Evolutionary conservation across 345 rosid genomes (phyloP), one percentile per base, ranked within the genome.

Genomic region (Eucalyptus polyanthemos): DNA sequence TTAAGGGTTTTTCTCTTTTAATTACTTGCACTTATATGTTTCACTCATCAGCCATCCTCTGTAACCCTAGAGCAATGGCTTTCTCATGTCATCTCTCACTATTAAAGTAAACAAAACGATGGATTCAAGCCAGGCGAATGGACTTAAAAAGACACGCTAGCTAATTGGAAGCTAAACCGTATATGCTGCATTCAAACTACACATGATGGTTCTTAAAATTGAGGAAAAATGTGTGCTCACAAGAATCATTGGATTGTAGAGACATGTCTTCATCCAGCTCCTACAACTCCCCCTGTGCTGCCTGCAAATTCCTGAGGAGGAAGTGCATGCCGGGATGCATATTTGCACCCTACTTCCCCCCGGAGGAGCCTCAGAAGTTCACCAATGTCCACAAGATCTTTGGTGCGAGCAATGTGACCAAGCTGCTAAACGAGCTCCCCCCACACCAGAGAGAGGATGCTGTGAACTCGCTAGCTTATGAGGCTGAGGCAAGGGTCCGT

Each of bases 371-470:
- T 69, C 99, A 97, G 91, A 97, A 97, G 86, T 97, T 97, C 89
- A 96, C 95, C 89, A 96, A 96, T 87, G 99, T 97, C 81, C 99
- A 97, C 97, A 97, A 97, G 93, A 96, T 97, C 91, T 97, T 97
- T 87, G 99, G 99, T 37, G 99, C 99, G 80, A 96, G 99, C 93
- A 97, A 97, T 86, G 98, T 96, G 83, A 95, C 97, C 2, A 97
- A 97, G 93, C 99, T 97, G 62, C 97, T 97, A 51, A 96, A 94
- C 86, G 99, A 97, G 87, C 96, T 97, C 40, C 96, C 92, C 50
- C 99, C 99, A 83, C 97, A 96, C 93, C 99, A 97, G 88, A 93
- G 99, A 88, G 97, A 97, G 91, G 99, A 97, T 87, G 99, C 99
- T 8, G 99, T 96, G 87, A 96, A 96, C 89, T 97, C 99, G 51